Percentiles rank a stretch among this genome's conserved stretches.
phyloP scores from a whole-genome alignment of 2,329 filamentous ascomycete species.

The Phialophora verrucosa region DNA sequence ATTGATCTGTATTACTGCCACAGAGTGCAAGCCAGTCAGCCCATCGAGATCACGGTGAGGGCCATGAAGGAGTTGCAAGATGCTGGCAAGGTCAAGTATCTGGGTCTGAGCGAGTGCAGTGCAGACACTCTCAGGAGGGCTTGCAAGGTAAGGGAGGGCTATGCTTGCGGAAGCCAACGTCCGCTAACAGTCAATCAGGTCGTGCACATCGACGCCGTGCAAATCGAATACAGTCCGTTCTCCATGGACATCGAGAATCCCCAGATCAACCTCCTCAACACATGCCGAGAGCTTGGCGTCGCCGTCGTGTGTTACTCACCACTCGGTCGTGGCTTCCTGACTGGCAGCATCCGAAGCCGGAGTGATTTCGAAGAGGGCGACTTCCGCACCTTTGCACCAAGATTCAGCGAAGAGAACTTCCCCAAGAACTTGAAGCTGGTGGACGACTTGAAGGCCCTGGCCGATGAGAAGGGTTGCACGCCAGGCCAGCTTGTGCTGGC shows the following conservation, averaged over 20 bases:
- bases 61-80: slow-evolving; percentile 52
- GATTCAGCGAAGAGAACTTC: slow-evolving; percentile 62
- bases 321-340: slow-evolving; percentile 48
- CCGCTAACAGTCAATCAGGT: slow-evolving; percentile 39
- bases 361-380: slow-evolving; percentile 53
- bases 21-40: slow-evolving; percentile 47
- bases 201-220: slow-evolving; percentile 56
- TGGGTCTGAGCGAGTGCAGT: slow-evolving; percentile 57
- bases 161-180: background rate
- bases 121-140: slow-evolving; percentile 57
- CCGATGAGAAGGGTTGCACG: slow-evolving; percentile 61
- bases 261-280: slow-evolving; percentile 47
- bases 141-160: slow-evolving; percentile 38
- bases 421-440: slow-evolving; percentile 63
- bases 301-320: slow-evolving; percentile 51
- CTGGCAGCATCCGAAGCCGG: slow-evolving; percentile 44
- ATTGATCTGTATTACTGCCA: slow-evolving; percentile 57
- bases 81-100: slow-evolving; percentile 58
- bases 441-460: slow-evolving; percentile 56
- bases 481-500: slow-evolving; percentile 65
- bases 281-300: slow-evolving; percentile 56
- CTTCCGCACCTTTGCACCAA: slow-evolving; percentile 54
- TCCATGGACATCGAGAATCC: slow-evolving; percentile 54
- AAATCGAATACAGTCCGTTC: slow-evolving; percentile 59
- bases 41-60: slow-evolving; percentile 46